These are phyloP conservation scores for Pueraria montana DNA, from an alignment of 306 rosid species.

Conservation along the genomic window DNA sequence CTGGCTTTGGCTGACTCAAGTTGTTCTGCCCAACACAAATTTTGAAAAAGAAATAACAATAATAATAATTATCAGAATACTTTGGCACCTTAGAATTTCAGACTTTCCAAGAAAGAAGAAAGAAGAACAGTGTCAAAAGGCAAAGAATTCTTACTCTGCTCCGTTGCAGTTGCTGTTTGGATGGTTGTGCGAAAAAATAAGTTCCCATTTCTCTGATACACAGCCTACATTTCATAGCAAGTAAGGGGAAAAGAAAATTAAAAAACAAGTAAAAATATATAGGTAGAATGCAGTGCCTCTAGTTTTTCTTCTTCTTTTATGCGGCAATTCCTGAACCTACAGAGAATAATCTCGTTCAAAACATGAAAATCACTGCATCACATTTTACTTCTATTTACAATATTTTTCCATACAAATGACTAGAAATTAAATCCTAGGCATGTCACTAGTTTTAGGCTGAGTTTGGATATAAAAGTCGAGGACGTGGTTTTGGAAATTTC, in stretches of 20 bases:
- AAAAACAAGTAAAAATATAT: not conserved
- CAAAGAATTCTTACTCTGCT: constrained; percentile 65
- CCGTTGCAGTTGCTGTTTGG: constrained; percentile 67
- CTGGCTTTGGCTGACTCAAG: constrained; percentile 69
- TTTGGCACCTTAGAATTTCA: not conserved
- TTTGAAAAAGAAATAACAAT: not conserved
- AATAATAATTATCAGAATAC: constrained; percentile 5
- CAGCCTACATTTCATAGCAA: constrained; percentile 52
- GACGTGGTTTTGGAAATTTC: no score
- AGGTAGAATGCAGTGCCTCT: not conserved
- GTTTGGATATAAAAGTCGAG: no score
- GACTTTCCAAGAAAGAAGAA: not conserved
- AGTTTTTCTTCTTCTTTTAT: not conserved
- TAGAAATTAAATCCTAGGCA: not conserved
- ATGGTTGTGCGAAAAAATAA: constrained; percentile 71
- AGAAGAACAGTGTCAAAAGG: constrained; percentile 9
- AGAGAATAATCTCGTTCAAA: not conserved
- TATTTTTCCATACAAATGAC: not conserved
- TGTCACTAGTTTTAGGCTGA: not conserved
- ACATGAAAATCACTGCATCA: no score
- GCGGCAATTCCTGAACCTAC: not conserved
- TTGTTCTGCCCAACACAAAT: constrained; percentile 56
- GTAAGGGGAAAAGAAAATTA: not conserved
- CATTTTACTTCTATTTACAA: no score
- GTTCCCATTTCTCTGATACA: constrained; percentile 77